Conservation (phyloP, 495 filamentous ascomycete species). For the Penicillium silybi region DNA sequence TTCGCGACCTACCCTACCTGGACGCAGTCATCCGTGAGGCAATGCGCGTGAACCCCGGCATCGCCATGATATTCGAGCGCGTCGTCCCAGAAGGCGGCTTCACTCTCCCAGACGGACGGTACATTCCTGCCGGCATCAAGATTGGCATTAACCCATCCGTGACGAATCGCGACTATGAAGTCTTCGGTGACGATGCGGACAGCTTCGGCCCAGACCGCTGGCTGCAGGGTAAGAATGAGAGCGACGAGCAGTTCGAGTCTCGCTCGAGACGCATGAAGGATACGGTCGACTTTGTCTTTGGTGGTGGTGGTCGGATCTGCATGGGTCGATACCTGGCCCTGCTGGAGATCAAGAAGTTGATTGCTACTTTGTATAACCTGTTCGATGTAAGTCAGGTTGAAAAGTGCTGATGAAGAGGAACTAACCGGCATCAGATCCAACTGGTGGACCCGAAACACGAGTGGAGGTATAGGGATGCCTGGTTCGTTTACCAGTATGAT, state of each 20-base stretch:
- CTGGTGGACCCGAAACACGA: conserved; percentile 24
- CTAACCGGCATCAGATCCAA: conserved; percentile 19
- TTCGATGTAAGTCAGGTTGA: conserved; percentile 52
- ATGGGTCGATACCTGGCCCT: conserved; percentile 70
- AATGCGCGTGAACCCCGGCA: conserved; percentile 62
- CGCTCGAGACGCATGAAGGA: conserved; percentile 20
- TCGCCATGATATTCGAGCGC: conserved; percentile 60
- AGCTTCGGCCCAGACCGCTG: conserved; percentile 57
- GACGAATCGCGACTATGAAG: conserved; percentile 48
- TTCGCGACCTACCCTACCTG: conserved; percentile 22
- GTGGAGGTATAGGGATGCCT: conserved; percentile 27
- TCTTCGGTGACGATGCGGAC: conserved; percentile 54
- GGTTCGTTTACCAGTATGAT: conserved; percentile 33
- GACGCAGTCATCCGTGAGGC: conserved; percentile 33
- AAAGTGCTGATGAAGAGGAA: neutral
- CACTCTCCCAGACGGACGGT: conserved; percentile 43
- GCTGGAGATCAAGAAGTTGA: conserved; percentile 76
- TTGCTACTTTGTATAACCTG: conserved; percentile 64
- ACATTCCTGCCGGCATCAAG: conserved; percentile 51
- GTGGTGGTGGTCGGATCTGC: conserved; percentile 62
- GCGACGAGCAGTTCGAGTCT: conserved; percentile 10
- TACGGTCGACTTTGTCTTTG: conserved; percentile 50
- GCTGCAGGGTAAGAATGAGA: conserved; percentile 42
- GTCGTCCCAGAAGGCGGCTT: conserved; percentile 57
- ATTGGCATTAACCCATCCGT: conserved; percentile 60